Base-by-base conservation (phyloP, 2,329 filamentous ascomycete species). In the Fusarium palustre region DNA sequence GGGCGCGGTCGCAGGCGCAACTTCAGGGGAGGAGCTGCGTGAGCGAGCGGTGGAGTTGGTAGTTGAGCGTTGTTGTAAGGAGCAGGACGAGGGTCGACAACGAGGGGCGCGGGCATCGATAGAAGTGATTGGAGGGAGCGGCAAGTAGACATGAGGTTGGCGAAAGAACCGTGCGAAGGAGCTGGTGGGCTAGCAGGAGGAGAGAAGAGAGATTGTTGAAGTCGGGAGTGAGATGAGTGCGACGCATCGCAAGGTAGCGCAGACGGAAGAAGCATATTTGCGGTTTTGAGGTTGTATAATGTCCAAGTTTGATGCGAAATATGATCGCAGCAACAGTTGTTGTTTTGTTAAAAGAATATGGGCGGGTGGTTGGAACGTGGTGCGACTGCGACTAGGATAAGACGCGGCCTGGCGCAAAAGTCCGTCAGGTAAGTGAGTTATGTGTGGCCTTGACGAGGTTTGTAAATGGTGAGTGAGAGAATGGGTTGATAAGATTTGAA, bases 81-180 rank as follows among this genome's bases (percentile, higher is more conserved):
- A 54, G 64, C 55, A 18, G 64, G 65, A n/a, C 53, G 66, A 31
- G 82, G 82, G 45, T 83, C 80, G 18, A 82, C 77, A 33, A 76
- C 67, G 66, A 62, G 71, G 22, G 71, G 72, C 16, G 84, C 79
- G 6, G 80, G 71, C 28, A 58, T 59, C 28, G 83, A 78, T 63
- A 90, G 82, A 73, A 90, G 86, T 4, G 85, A 85, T 74, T 90
- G 88, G 1, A 90, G 83, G 7, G 85, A 86, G 76, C 86, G 87
- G 76, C 88, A 90, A 47, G 87, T 86, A 64, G 81, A 83, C 77
- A 88, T 85, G 74, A 90, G 83, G 78, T 85, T 86, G 75, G 81
- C 82, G 69, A 88, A 79, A 22, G 85, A 79, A 53, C 79, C 79
- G 64, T 83, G 80, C 24, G 83, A 76, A 46, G 80, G 73, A 31